Percentiles rank a stretch among this genome's conserved stretches.
phyloP scores from a whole-genome alignment of 768 basidiomycete genomes.

The Tricholoma matsutake region DNA sequence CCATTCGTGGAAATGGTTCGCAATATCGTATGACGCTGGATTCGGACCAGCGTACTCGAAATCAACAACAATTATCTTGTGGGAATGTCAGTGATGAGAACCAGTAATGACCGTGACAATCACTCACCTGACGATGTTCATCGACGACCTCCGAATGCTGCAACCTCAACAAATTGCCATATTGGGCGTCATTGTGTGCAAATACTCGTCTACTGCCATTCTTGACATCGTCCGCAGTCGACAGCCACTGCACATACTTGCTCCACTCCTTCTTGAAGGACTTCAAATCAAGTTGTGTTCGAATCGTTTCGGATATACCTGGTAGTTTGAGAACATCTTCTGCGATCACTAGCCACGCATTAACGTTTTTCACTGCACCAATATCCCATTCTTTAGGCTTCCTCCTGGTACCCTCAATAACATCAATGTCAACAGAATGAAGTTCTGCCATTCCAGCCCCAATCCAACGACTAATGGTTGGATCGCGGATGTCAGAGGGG shows the following conservation, averaged over 20 bases:
- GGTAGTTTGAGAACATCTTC: constrained; percentile 71
- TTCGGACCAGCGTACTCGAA: constrained; percentile 97
- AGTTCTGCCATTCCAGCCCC: constrained; percentile 95
- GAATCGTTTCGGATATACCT: constrained; percentile 40
- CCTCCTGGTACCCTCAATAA: constrained; percentile 48
- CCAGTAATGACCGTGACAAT: constrained; percentile 1
- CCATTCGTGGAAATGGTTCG: constrained; percentile 98
- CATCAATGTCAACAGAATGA: constrained; percentile 83
- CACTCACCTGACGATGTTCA: constrained; percentile 72
- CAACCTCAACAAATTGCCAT: constrained; percentile 85
- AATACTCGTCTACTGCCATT: constrained; percentile 69
- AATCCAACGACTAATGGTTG: constrained; percentile 77
- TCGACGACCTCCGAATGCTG: constrained; percentile 53
- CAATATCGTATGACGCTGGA: constrained; percentile 92
- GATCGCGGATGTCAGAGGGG: constrained; percentile 73
- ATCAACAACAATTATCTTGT: constrained; percentile 90
- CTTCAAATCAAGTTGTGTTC: constrained; percentile 60
- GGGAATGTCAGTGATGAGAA: constrained; percentile 8
- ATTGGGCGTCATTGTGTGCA: constrained; percentile 94
- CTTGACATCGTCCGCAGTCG: constrained; percentile 52
- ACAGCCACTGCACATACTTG: constrained; percentile 68
- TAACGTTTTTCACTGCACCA: constrained; percentile 63
- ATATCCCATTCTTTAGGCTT: constrained; percentile 54
- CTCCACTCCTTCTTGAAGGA: constrained; percentile 62
- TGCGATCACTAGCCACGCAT: constrained; percentile 68